These are phyloP conservation scores for Aurinia saxatilis DNA, from an alignment of 345 rosid species.

Conservation along the genomic window DNA sequence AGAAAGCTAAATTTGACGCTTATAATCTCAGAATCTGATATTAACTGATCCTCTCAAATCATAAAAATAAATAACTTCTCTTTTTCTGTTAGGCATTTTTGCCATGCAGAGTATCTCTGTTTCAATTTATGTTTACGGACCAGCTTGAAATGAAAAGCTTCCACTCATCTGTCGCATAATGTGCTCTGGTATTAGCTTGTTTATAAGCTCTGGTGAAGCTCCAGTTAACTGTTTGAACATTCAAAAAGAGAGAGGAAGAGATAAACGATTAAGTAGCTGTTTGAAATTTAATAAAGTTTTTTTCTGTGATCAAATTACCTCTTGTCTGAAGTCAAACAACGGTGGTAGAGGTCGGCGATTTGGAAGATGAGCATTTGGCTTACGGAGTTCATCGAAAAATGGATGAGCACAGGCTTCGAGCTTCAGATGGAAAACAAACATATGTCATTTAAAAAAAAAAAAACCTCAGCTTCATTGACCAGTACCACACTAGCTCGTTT, in stretches of 20 bases:
- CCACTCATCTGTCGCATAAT: constrained; percentile 40
- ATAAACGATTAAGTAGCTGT: background rate
- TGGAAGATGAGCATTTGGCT: constrained; percentile 68
- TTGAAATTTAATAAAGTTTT: background rate
- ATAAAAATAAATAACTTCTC: background rate
- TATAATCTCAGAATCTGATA: constrained; percentile 8
- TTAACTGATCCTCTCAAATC: background rate
- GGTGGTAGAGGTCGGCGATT: constrained; percentile 63
- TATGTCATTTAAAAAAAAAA: background rate
- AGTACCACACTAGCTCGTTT: background rate
- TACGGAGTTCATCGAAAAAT: constrained; percentile 79
- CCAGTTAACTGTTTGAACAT: constrained; percentile 43
- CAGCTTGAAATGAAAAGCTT: constrained; percentile 31
- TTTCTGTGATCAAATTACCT: constrained; percentile 33
- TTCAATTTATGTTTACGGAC: constrained; percentile 17
- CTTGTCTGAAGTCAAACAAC: constrained; percentile 67
- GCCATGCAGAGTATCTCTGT: background rate
- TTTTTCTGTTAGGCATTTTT: background rate
- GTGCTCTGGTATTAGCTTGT: constrained; percentile 67
- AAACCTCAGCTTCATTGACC: background rate
- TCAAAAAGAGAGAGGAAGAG: background rate
- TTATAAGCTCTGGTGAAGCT: constrained; percentile 62
- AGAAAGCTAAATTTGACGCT: constrained; percentile 14
- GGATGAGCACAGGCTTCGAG: constrained; percentile 80
- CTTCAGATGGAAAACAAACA: constrained; percentile 29